Percentiles rank a stretch among this genome's conserved stretches.
Conservation (phyloP, 2,329 filamentous ascomycete genomes). For the Fusarium illudens region DNA sequence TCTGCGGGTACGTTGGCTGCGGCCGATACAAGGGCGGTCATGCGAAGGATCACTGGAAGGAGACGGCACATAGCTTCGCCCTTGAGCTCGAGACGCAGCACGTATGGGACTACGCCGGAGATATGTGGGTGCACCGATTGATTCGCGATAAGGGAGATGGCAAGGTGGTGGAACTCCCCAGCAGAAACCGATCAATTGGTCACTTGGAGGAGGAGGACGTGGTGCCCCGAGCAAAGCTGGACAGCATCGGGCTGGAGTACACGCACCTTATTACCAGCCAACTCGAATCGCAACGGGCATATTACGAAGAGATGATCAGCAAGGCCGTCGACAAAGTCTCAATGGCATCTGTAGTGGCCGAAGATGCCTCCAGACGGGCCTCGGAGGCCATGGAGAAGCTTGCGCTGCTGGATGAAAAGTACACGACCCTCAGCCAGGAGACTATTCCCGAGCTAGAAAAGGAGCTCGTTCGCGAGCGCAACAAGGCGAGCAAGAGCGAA, state of each 20-base stretch:
- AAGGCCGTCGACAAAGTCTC: conserved; percentile 90
- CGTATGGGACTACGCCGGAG: conserved; percentile 97
- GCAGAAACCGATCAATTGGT: conserved; percentile 51
- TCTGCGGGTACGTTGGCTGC: conserved; percentile 92
- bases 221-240: conserved; percentile 73
- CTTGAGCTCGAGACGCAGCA: conserved; percentile 94
- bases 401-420: conserved; percentile 56
- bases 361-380: conserved; percentile 64
- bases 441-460: conserved; percentile 75
- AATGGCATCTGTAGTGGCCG: conserved; percentile 73
- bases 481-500: conserved; percentile 75
- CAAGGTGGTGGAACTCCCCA: conserved; percentile 89
- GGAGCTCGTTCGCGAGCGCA: conserved; percentile 73
- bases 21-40: conserved; percentile 94
- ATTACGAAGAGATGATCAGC: conserved; percentile 92
- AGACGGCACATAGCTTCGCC: conserved; percentile 88
- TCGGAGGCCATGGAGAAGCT: conserved; percentile 61
- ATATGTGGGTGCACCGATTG: conserved; percentile 94
- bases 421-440: conserved; percentile 59
- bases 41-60: conserved; percentile 92
- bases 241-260: conserved; percentile 90
- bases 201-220: conserved; percentile 66
- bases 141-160: conserved; percentile 94
- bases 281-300: conserved; percentile 88
- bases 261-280: conserved; percentile 93